Conservation (phyloP, 495 filamentous ascomycete species). For the Aspergillus affinis region DNA sequence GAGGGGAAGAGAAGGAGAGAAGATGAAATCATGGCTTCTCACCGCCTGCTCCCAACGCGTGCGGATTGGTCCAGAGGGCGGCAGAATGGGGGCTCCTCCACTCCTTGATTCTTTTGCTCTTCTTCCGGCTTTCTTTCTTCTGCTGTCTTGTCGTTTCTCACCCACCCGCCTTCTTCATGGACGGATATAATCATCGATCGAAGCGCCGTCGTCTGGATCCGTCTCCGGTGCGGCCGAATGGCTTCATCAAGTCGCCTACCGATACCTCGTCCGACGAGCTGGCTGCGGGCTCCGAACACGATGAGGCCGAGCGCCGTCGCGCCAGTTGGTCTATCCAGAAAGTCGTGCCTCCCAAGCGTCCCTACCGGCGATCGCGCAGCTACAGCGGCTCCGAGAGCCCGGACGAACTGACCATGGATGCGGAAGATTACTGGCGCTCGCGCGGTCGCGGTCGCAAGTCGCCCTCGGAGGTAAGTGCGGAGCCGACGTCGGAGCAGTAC, state of each 20-base stretch:
- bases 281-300: constrained; percentile 43
- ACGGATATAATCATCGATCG: constrained; percentile 37
- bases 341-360: constrained; percentile 38
- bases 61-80: neutral
- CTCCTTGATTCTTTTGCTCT: constrained; percentile 5
- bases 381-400: constrained; percentile 43
- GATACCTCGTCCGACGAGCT: constrained; percentile 57
- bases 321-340: constrained; percentile 39
- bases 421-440: constrained; percentile 43
- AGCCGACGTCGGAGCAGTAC: constrained; percentile 11
- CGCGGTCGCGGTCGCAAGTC: constrained; percentile 30
- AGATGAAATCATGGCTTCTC: neutral
- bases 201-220: constrained; percentile 56
- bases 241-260: constrained; percentile 32
- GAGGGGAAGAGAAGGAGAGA: neutral
- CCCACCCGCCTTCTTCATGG: constrained; percentile 24
- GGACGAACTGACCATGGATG: constrained; percentile 45
- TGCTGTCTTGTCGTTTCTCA: constrained; percentile 12
- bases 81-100: constrained; percentile 7
- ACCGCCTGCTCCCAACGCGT: neutral
- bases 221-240: constrained; percentile 15
- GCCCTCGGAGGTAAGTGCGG: constrained; percentile 20
- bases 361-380: constrained; percentile 30
- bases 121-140: constrained; percentile 7
- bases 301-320: constrained; percentile 41